Conservation (phyloP, 768 basidiomycete genomes). For the Naganishia antarctica region DNA sequence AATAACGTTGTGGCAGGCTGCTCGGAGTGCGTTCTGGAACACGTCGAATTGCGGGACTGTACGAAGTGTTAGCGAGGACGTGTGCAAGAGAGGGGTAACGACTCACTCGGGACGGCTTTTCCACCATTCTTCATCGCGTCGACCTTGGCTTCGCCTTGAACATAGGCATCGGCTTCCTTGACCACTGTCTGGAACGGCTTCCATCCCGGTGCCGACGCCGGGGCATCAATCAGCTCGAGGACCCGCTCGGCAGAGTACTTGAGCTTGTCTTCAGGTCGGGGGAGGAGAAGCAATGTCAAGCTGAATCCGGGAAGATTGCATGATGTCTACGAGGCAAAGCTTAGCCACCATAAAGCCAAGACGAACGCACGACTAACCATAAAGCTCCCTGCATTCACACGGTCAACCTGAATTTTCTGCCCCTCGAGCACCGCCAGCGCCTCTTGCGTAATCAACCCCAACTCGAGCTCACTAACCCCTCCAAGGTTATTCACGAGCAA, state of each 20-base stretch:
- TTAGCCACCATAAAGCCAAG: not conserved
- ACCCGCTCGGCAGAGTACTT: constrained; percentile 44
- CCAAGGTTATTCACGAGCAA: constrained; percentile 52
- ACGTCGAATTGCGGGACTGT: constrained; percentile 49
- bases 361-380: constrained; percentile 58
- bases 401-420: constrained; percentile 55
- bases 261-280: constrained; percentile 34
- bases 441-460: constrained; percentile 33
- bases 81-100: not conserved
- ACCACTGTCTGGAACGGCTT: constrained; percentile 57
- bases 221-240: constrained; percentile 49
- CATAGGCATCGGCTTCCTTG: constrained; percentile 10
- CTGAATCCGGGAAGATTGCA: constrained; percentile 52
- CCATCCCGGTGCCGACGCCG: constrained; percentile 70
- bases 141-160: constrained; percentile 6
- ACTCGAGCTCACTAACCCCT: constrained; percentile 44
- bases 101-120: constrained; percentile 29
- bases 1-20: constrained; percentile 65
- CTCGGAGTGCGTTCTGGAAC: constrained; percentile 59
- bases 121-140: constrained; percentile 27
- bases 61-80: no score
- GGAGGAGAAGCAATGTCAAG: constrained; percentile 61
- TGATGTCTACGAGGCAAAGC: constrained; percentile 38
- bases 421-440: constrained; percentile 39
- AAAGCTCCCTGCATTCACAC: constrained; percentile 72